phyloP scores from a whole-genome alignment of 1,139 yeast genomes.

The Blastobotrys aristatus region DNA sequence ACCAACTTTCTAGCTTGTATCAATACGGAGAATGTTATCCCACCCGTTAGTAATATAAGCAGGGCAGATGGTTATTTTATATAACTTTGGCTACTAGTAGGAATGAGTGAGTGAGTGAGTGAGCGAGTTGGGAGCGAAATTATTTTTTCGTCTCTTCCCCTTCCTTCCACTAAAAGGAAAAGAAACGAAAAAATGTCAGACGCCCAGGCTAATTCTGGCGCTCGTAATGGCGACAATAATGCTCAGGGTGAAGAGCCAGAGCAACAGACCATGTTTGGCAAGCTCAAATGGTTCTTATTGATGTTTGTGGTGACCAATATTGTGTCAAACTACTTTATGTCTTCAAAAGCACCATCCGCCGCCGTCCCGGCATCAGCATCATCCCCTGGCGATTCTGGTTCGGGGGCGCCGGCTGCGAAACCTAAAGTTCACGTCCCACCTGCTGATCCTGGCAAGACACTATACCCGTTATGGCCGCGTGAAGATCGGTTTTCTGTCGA shows the following conservation, averaged over 20 bases:
- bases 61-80: too few relatives aligned
- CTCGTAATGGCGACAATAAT: too few relatives aligned
- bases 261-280: constrained; percentile 4
- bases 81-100: too few relatives aligned
- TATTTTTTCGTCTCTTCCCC: too few relatives aligned
- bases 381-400: not conserved
- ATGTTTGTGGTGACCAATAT: constrained; percentile 5
- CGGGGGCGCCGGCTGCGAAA: not conserved
- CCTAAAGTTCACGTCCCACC: not conserved
- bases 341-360: not conserved
- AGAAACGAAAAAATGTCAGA: not conserved
- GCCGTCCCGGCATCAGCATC: not conserved
- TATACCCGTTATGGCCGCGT: constrained; percentile 8
- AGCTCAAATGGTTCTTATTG: constrained; percentile 6
- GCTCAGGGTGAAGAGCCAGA: not conserved
- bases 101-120: too few relatives aligned
- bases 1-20: too few relatives aligned
- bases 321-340: not conserved
- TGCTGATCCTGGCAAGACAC: not conserved
- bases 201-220: not conserved
- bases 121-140: too few relatives aligned
- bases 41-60: too few relatives aligned
- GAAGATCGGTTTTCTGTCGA: constrained; percentile 3
- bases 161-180: not conserved
- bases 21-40: too few relatives aligned